Evolutionary conservation across 108 stramenopile species (phyloP).

Genomic region (Nitzschia inconspicua): DNA sequence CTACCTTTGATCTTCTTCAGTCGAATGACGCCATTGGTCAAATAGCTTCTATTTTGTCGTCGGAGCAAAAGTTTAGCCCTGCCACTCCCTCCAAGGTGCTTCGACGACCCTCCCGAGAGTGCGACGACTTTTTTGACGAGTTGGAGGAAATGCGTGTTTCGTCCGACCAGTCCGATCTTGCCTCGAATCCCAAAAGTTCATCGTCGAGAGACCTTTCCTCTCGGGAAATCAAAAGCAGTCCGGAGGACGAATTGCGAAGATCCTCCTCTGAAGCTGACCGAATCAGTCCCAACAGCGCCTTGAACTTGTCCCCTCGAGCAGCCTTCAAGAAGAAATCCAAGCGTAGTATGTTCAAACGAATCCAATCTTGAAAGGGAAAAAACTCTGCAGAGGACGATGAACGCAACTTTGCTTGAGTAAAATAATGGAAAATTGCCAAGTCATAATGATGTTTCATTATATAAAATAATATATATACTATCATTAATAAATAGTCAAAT

Average conservation of each 20-base stretch:
- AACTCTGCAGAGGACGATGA: neutral
- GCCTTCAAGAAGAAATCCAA: neutral
- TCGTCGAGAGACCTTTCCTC: neutral
- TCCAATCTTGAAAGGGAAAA: conserved; percentile 4
- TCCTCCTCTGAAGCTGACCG: neutral
- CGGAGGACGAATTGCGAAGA: neutral
- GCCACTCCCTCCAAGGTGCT: neutral
- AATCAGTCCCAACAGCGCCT: neutral
- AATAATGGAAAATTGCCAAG: no score
- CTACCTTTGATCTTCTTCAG: neutral
- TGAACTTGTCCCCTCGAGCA: neutral
- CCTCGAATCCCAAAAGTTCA: neutral
- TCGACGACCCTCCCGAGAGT: conserved; percentile 6
- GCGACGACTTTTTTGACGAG: neutral
- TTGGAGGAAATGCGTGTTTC: neutral
- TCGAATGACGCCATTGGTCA: conserved; percentile 1
- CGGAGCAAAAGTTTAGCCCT: neutral
- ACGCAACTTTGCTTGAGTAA: no score
- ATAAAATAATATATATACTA: no score
- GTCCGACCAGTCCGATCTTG: neutral
- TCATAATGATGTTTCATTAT: no score
- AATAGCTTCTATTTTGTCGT: neutral
- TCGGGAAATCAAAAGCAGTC: neutral
- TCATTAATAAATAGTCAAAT: no score
- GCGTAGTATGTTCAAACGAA: neutral